Percentiles rank a stretch among this genome's conserved stretches.
Evolutionary conservation across 352 stramenopile genomes (phyloP).

Genomic region (Globisporangium emineosum): DNA sequence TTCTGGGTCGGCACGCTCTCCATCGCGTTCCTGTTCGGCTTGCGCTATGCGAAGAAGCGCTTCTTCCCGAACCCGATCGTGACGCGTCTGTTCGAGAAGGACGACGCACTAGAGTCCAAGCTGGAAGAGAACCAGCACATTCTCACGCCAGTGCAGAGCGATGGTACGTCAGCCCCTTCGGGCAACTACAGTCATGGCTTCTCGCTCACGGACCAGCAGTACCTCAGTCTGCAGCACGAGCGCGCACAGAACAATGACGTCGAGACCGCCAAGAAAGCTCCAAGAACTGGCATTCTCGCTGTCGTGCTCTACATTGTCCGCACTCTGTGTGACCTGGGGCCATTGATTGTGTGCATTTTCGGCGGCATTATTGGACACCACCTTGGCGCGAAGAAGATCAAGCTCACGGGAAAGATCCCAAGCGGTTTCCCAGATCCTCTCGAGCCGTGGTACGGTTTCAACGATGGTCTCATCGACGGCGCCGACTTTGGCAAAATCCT

Average conservation of each 20-base stretch:
- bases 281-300: no score
- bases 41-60: slow-evolving; percentile 41
- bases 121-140: no score
- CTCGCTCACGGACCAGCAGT: slow-evolving; percentile 44
- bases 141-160: slow-evolving; percentile 15
- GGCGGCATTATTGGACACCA: slow-evolving; percentile 47
- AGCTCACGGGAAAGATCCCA: slow-evolving; percentile 65
- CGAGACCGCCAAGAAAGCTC: not conserved
- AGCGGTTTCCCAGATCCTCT: slow-evolving; percentile 50
- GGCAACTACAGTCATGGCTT: slow-evolving; percentile 35
- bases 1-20: slow-evolving; percentile 63
- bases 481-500: slow-evolving; percentile 49
- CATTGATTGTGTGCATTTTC: slow-evolving; percentile 71
- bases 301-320: slow-evolving; percentile 34
- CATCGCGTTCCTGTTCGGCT: slow-evolving; percentile 46
- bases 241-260: slow-evolving; percentile 8
- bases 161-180: no score
- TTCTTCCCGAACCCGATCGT: slow-evolving; percentile 29
- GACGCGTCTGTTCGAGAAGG: slow-evolving; percentile 27
- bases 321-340: slow-evolving; percentile 52
- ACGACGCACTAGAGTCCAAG: no score
- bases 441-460: slow-evolving; percentile 47
- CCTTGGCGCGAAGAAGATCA: slow-evolving; percentile 54
- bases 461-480: slow-evolving; percentile 34
- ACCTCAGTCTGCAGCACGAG: slow-evolving; percentile 30